Percentiles rank a stretch among this genome's conserved stretches.
These are phyloP conservation scores for Suillus brevipes DNA, from an alignment of 768 basidiomycete species.

Conservation along the genomic window DNA sequence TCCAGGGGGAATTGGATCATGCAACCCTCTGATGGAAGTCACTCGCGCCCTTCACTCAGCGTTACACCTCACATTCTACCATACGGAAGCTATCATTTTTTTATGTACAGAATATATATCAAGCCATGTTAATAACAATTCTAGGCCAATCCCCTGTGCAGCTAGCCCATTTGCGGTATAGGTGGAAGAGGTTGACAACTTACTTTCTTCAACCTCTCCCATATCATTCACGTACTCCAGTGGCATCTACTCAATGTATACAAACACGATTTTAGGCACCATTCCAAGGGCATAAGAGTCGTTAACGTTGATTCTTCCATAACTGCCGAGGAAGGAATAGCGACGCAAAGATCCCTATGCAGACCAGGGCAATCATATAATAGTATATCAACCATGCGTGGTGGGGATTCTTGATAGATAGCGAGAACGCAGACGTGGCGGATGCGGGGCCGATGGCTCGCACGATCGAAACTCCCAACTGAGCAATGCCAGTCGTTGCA, in stretches of 20 bases:
- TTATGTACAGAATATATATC: neutral
- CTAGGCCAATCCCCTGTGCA: neutral
- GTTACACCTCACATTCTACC: neutral
- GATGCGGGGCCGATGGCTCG: conserved; percentile 53
- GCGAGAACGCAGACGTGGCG: conserved; percentile 64
- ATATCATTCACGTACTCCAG: neutral
- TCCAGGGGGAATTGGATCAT: neutral
- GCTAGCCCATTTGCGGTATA: neutral
- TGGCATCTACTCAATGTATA: neutral
- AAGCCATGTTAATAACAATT: neutral
- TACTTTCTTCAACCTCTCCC: neutral
- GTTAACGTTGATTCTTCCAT: conserved; percentile 13
- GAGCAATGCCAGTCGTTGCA: conserved; percentile 63
- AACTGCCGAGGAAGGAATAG: conserved; percentile 27
- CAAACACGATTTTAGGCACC: neutral
- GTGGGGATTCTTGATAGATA: conserved; percentile 49
- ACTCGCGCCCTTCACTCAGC: neutral
- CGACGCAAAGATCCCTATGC: conserved; percentile 19
- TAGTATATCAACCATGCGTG: conserved; percentile 31
- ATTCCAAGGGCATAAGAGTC: neutral
- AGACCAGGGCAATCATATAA: conserved; percentile 21
- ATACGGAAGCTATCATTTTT: neutral
- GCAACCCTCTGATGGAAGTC: neutral
- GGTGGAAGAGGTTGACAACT: neutral
- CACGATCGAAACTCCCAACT: conserved; percentile 41